These are phyloP conservation scores for Periconia sp. DNA, from an alignment of 2,329 filamentous ascomycete species.

Conservation along the genomic window DNA sequence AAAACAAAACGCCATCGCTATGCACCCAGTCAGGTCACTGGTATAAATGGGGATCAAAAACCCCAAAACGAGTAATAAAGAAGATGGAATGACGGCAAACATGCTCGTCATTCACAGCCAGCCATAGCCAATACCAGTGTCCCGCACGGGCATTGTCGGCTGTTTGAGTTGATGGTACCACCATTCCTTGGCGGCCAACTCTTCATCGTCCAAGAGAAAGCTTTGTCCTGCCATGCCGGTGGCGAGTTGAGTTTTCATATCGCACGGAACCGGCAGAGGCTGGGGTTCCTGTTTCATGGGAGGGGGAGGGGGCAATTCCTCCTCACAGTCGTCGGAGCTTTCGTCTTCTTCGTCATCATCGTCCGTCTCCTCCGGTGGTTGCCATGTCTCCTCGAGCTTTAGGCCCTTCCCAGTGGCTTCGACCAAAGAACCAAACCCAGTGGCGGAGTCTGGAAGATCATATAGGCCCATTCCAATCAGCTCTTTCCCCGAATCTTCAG, in stretches of 20 bases:
- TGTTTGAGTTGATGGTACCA: slow-evolving; percentile 44
- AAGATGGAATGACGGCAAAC: slow-evolving; percentile 10
- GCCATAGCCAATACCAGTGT: slow-evolving; percentile 40
- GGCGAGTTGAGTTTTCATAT: slow-evolving; percentile 29
- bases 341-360: slow-evolving; percentile 46
- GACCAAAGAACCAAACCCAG: slow-evolving; percentile 55
- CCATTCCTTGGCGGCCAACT: slow-evolving; percentile 43
- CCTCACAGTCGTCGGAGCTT: slow-evolving; percentile 47
- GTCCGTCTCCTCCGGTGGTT: slow-evolving; percentile 55
- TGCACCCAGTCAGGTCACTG: slow-evolving; percentile 10
- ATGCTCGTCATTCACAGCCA: slow-evolving; percentile 32
- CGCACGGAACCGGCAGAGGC: slow-evolving; percentile 25
- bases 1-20: slow-evolving; percentile 33
- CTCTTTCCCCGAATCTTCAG: slow-evolving; percentile 66
- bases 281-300: slow-evolving; percentile 18
- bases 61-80: slow-evolving; percentile 12
- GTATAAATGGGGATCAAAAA: neutral
- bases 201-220: slow-evolving; percentile 45
- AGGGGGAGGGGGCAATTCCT: slow-evolving; percentile 37
- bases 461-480: slow-evolving; percentile 83
- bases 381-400: slow-evolving; percentile 81
- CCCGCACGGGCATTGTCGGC: slow-evolving; percentile 40
- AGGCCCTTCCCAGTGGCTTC: slow-evolving; percentile 67
- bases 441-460: slow-evolving; percentile 67
- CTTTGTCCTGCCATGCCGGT: slow-evolving; percentile 44